These are phyloP conservation scores for Ceratocystis diversiconidia DNA, from an alignment of 2,329 filamentous ascomycete species.

Conservation along the genomic window DNA sequence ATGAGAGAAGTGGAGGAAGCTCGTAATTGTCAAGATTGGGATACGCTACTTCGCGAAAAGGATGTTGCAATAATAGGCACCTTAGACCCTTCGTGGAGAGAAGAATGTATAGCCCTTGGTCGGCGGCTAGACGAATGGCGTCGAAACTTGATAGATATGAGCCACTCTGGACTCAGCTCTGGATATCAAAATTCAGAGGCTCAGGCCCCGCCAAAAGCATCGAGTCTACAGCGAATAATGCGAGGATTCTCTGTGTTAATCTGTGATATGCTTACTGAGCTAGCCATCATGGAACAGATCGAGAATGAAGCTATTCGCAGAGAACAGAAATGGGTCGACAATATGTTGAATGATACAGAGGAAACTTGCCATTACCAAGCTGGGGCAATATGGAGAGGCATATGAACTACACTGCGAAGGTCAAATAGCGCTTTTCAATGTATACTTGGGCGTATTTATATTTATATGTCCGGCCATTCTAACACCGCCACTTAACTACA, in stretches of 20 bases:
- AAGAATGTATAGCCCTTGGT: constrained; percentile 38
- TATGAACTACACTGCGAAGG: constrained; percentile 20
- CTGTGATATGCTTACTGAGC: constrained; percentile 46
- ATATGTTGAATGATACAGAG: constrained; percentile 33
- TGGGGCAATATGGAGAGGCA: constrained; percentile 36
- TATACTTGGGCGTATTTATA: neutral
- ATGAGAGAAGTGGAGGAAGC: constrained; percentile 35
- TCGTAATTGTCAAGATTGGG: constrained; percentile 27
- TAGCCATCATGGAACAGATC: constrained; percentile 47
- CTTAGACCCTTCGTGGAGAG: constrained; percentile 44
- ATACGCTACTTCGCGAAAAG: constrained; percentile 25
- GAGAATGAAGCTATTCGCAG: constrained; percentile 41
- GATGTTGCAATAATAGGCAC: constrained; percentile 38
- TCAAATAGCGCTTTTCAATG: neutral
- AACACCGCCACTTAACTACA: no score
- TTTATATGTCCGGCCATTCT: no score
- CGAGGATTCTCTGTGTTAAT: constrained; percentile 36
- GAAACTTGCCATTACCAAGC: constrained; percentile 26
- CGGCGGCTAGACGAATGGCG: constrained; percentile 43
- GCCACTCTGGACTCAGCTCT: constrained; percentile 21
- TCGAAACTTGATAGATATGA: constrained; percentile 34
- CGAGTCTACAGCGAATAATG: constrained; percentile 36
- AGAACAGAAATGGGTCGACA: constrained; percentile 46
- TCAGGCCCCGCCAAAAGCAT: constrained; percentile 18
- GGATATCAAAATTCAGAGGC: constrained; percentile 13